phyloP scores from a whole-genome alignment of 2,329 filamentous ascomycete species.

The Exserohilum rostratum region DNA sequence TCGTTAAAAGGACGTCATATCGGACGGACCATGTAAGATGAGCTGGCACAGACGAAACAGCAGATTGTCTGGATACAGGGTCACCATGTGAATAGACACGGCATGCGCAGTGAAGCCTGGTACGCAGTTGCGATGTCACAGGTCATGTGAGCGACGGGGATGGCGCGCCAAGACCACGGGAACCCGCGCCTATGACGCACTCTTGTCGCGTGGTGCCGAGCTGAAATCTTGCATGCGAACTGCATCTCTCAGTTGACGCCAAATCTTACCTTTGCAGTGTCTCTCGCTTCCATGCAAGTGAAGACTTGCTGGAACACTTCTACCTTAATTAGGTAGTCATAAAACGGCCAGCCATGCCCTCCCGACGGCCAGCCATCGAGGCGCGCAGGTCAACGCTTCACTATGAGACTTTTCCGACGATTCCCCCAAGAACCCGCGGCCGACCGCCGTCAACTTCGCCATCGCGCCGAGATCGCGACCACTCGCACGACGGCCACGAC shows the following conservation, averaged over 20 bases:
- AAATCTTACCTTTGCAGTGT: neutral
- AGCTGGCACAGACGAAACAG: too few species aligned
- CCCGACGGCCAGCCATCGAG: constrained; percentile 44
- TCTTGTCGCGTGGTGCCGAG: constrained; percentile 7
- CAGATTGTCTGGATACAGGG: too few species aligned
- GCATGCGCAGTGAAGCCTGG: too few species aligned
- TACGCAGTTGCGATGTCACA: too few species aligned
- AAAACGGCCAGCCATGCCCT: constrained; percentile 30
- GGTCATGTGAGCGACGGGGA: neutral
- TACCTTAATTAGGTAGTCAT: constrained; percentile 34
- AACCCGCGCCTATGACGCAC: constrained; percentile 12
- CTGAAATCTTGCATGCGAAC: constrained; percentile 9
- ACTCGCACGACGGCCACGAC: constrained; percentile 44
- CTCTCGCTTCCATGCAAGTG: constrained; percentile 18
- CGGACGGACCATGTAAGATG: too few species aligned
- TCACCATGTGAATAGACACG: too few species aligned
- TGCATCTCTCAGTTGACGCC: constrained; percentile 1
- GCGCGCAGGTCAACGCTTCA: constrained; percentile 62
- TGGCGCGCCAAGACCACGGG: constrained; percentile 11
- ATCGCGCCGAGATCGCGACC: constrained; percentile 32
- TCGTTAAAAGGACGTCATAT: too few species aligned
- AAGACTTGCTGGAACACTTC: constrained; percentile 4
- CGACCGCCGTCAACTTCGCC: constrained; percentile 52
- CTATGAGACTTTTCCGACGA: constrained; percentile 82
- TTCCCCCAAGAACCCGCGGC: constrained; percentile 71